These are phyloP conservation scores for Penicillium turbatum DNA, from an alignment of 495 filamentous ascomycete genomes.

Conservation along the genomic window DNA sequence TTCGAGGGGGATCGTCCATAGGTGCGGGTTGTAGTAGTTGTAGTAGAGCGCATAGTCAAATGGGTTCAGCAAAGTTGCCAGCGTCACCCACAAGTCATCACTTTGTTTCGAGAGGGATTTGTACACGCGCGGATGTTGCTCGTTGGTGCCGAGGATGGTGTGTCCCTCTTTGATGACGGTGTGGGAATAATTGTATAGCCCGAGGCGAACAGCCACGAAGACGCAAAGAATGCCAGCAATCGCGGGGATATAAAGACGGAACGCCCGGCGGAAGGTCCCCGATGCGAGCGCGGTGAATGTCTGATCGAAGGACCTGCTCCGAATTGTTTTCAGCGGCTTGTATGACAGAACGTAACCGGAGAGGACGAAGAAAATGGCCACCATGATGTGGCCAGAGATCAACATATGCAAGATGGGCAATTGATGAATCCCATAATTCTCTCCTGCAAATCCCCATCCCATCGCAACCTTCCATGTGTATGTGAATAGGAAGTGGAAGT, in stretches of 20 bases:
- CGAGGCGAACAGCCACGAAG: conserved; percentile 49
- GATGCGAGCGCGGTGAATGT: conserved; percentile 50
- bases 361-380: conserved; percentile 70
- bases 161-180: conserved; percentile 36
- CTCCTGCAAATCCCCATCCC: conserved; percentile 46
- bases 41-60: conserved; percentile 53
- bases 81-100: conserved; percentile 45
- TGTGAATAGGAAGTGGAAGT: conserved; percentile 51
- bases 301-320: conserved; percentile 48
- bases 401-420: conserved; percentile 60
- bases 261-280: conserved; percentile 58
- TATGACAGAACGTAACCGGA: conserved; percentile 65
- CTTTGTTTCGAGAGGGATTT: conserved; percentile 44
- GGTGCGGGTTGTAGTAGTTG: conserved; percentile 59
- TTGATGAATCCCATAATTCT: conserved; percentile 55
- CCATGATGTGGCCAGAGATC: conserved; percentile 64
- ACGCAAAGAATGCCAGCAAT: conserved; percentile 54
- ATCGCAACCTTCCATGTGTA: conserved; percentile 46
- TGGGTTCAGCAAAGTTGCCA: conserved; percentile 48
- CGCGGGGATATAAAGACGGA: conserved; percentile 62
- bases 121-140: conserved; percentile 43
- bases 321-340: conserved; percentile 58
- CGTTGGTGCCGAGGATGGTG: conserved; percentile 44
- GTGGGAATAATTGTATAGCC: conserved; percentile 45
- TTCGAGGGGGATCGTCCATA: conserved; percentile 74